Conservation (phyloP, 495 filamentous ascomycete genomes). For the Tuber microsphaerosporum region DNA sequence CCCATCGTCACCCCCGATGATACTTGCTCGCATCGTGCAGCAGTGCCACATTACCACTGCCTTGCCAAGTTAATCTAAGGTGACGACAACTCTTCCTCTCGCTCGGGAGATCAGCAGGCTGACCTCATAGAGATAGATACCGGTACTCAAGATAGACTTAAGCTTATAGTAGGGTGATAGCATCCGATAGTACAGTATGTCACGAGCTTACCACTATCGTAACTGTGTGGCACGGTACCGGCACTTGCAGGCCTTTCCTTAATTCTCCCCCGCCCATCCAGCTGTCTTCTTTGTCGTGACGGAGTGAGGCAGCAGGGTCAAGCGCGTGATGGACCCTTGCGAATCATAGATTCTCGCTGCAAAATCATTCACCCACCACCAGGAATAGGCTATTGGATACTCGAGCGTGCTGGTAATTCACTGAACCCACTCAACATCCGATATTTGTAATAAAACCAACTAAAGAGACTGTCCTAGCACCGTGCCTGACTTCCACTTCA, state of each 20-base stretch:
- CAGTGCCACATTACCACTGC: not conserved
- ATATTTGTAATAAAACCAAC: not conserved
- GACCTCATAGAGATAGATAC: not conserved
- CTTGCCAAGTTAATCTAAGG: not conserved
- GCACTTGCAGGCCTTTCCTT: too few species aligned
- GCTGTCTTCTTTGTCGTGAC: not conserved
- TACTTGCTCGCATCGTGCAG: not conserved
- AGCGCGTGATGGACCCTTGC: not conserved
- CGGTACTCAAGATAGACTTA: not conserved
- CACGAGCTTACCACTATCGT: not conserved
- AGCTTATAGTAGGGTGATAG: not conserved
- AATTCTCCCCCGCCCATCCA: too few species aligned
- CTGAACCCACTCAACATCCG: not conserved
- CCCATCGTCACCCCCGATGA: not conserved
- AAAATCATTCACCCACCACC: not conserved
- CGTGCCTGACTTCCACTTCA: not conserved
- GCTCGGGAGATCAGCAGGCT: not conserved
- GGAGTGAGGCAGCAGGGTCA: not conserved
- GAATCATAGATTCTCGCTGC: not conserved
- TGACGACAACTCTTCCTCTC: not conserved
- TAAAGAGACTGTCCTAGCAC: not conserved
- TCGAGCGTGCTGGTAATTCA: not conserved
- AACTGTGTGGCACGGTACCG: too few species aligned
- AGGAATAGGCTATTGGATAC: not conserved
- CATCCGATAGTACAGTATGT: not conserved